These are phyloP conservation scores for Spinellus fusiger DNA, from an alignment of 192 early-diverging fungal genomes.

Conservation along the genomic window DNA sequence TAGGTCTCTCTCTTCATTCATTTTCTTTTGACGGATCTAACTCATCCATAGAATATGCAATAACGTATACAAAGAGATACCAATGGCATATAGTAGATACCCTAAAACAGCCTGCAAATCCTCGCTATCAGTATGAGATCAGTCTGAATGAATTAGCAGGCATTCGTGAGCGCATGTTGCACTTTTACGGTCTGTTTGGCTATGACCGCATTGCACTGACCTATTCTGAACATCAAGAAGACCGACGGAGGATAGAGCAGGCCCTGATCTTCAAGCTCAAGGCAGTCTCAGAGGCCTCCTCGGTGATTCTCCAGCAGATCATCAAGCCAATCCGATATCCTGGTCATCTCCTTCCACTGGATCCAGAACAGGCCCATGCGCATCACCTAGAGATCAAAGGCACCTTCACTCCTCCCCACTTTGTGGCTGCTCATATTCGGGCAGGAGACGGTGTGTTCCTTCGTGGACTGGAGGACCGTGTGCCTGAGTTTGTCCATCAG, in stretches of 20 bases:
- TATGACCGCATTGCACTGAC: conserved; percentile 32
- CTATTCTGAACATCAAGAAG: background rate
- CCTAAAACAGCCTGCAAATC: conserved; percentile 13
- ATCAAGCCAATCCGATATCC: background rate
- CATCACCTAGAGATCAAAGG: background rate
- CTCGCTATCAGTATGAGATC: conserved; percentile 22
- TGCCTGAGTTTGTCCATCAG: conserved; percentile 14
- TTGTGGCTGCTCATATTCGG: conserved; percentile 26
- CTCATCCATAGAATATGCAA: background rate
- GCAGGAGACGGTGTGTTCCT: conserved; percentile 21
- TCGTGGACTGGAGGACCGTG: conserved; percentile 1
- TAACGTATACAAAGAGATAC: conserved; percentile 1
- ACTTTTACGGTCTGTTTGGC: conserved; percentile 43
- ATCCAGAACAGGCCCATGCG: conserved; percentile 1
- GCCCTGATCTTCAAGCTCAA: conserved; percentile 2
- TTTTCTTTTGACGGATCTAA: background rate
- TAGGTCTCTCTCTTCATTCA: no score
- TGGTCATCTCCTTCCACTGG: background rate
- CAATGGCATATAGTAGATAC: conserved; percentile 10
- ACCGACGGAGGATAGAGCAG: conserved; percentile 4
- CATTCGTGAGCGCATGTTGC: conserved; percentile 31
- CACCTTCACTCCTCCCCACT: background rate
- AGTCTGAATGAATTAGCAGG: conserved; percentile 24
- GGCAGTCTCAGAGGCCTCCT: conserved; percentile 1
- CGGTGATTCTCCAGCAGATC: conserved; percentile 5